phyloP scores from a whole-genome alignment of 257 asterid genomes.

The Solanum sparsipilum region DNA sequence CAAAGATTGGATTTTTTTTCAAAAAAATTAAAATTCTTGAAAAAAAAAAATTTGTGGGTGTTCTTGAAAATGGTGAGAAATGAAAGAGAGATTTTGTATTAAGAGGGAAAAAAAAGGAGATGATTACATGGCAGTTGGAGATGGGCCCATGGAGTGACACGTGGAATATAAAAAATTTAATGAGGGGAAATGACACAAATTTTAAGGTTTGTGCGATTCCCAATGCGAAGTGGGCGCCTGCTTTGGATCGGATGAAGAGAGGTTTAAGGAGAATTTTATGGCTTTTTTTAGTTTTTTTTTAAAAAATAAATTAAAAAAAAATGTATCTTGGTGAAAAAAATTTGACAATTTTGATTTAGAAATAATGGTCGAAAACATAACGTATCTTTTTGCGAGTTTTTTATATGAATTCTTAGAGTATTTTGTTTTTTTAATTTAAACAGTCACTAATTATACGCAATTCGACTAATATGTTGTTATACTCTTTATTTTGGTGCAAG shows the following conservation, averaged over 20 bases:
- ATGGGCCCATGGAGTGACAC: neutral
- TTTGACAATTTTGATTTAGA: no score
- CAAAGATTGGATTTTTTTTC: neutral
- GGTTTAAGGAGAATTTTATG: neutral
- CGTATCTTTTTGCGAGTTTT: no score
- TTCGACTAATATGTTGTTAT: no score
- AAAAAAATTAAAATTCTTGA: neutral
- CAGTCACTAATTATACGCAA: fast-evolving
- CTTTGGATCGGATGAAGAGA: neutral
- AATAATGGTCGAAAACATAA: neutral
- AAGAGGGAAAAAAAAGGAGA: neutral
- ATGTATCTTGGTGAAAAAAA: neutral
- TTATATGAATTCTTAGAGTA: no score
- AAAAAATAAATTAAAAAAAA: no score
- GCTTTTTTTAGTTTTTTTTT: neutral
- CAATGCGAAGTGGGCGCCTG: constrained; percentile 9
- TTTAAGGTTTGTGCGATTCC: constrained; percentile 16
- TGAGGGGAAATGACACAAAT: neutral
- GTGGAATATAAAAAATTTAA: neutral
- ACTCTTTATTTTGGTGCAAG: neutral
- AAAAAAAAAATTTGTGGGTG: neutral
- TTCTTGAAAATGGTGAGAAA: neutral
- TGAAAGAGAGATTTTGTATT: neutral
- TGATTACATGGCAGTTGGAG: neutral
- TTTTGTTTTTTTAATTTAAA: neutral